Base-by-base conservation (phyloP, 2,329 filamentous ascomycete genomes). In the Penicillium sp. region DNA sequence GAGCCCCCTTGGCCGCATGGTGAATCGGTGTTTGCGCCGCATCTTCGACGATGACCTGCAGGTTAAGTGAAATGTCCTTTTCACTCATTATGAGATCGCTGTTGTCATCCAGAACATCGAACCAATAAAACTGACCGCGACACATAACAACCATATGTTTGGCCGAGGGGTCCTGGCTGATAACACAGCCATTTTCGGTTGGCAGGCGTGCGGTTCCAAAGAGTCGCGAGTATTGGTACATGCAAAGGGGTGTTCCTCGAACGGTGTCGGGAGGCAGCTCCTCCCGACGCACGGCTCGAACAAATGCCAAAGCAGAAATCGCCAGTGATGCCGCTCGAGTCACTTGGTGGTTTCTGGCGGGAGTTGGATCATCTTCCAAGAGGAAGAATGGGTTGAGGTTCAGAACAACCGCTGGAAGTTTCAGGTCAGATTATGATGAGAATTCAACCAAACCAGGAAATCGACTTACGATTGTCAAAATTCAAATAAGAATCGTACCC, bases 401-500 rank as follows among this genome's bases (percentile, higher is more conserved):
- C 63, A 99, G 83, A 39, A 99, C 94, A 39, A 99, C 94, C 0
- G 94, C 77, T 79, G 53, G 24, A 27, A 6, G 24, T 27, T 47
- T 11, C 16, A 43, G 11, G 52, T 64, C 27, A 66, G 60, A 29
- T 50, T 6, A 51, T 32, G 22, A 47, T 8, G 10, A 31, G 5
- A 14, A 18, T 16, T n/a, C 1, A 14, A 3, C 8, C 5, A 39
- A 16, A 18, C 22, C 44, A 27, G 9, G 45, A 10, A 32, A 27
- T 27, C 8, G 13, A 66, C 76, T 72, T 59, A 79, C 77, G 92
- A 68, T 97, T 97, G 71, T 97, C 94, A 70, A 89, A 99, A 77
- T 97, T 97, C 59, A 99, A 82, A 70, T 97, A 99, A 29, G 94
- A 97, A 73, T 99, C 94, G 71, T 97, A 97, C 94, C 92, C 92